phyloP scores from a whole-genome alignment of 164 flowering plant genomes.

The Amborella trichopoda region DNA sequence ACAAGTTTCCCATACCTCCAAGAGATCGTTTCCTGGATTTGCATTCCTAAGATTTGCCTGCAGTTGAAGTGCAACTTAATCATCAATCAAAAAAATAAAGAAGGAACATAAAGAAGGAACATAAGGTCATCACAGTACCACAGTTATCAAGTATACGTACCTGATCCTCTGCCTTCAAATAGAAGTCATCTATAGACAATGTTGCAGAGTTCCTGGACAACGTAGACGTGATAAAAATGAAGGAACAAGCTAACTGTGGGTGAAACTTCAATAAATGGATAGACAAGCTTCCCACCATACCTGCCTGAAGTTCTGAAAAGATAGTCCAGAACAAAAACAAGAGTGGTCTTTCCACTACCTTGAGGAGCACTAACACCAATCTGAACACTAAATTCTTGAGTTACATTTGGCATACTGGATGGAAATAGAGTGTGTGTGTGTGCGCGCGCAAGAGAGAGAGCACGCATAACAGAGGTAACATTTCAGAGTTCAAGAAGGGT shows the following conservation, averaged over 20 bases:
- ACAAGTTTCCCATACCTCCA: slow-evolving; percentile 47
- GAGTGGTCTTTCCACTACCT: slow-evolving; percentile 98
- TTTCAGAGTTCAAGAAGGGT: too few species aligned
- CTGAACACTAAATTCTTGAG: slow-evolving; percentile 28
- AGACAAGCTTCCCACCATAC: slow-evolving; percentile 18
- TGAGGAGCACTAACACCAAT: slow-evolving; percentile 99
- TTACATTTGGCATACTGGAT: too few species aligned
- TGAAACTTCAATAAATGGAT: slow-evolving; percentile 12
- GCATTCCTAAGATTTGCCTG: slow-evolving; percentile 69
- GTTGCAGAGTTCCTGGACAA: slow-evolving; percentile 64
- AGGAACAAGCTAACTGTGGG: neutral
- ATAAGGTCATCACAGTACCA: neutral
- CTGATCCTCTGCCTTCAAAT: slow-evolving; percentile 86
- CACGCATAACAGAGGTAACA: too few species aligned
- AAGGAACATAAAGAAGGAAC: neutral
- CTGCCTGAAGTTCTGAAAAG: slow-evolving; percentile 61
- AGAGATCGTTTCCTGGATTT: slow-evolving; percentile 73
- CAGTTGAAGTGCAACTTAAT: neutral
- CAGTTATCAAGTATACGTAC: slow-evolving; percentile 29
- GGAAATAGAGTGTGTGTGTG: too few species aligned
- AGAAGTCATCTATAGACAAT: slow-evolving; percentile 92
- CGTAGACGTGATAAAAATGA: neutral
- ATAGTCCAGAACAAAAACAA: slow-evolving; percentile 76
- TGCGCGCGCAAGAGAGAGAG: too few species aligned
- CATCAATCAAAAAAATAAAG: neutral